Conservation (phyloP, 257 asterid genomes). For the Linaria vulgaris region DNA sequence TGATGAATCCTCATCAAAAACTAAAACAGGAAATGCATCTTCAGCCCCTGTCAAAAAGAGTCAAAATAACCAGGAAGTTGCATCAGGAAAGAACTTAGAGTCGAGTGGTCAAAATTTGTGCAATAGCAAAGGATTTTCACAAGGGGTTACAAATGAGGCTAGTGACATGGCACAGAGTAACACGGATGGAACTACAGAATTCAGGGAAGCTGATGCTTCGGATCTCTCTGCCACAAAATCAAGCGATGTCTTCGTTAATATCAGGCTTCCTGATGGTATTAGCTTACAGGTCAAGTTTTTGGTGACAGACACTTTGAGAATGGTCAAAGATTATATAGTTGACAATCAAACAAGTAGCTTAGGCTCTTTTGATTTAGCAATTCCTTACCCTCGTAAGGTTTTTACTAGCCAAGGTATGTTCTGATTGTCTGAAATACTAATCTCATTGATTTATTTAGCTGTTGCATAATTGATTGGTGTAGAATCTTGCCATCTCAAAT, state of each 20-base stretch:
- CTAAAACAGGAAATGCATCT: conserved; percentile 36
- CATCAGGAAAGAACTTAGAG: conserved; percentile 30
- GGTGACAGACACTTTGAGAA: conserved; percentile 57
- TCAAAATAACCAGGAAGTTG: conserved; percentile 32
- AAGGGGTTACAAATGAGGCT: conserved; percentile 35
- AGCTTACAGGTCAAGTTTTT: conserved; percentile 65
- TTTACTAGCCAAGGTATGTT: conserved; percentile 74
- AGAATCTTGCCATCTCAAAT: too few relatives aligned
- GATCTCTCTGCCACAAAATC: conserved; percentile 42
- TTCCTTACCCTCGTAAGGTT: conserved; percentile 95
- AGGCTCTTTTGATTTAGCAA: conserved; percentile 71
- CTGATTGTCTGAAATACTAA: conserved; percentile 11
- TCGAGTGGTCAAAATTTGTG: conserved; percentile 27
- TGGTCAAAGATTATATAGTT: conserved; percentile 61
- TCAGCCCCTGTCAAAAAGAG: conserved; percentile 29
- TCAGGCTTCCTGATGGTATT: conserved; percentile 70
- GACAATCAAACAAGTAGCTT: conserved; percentile 51
- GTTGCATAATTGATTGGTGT: not conserved
- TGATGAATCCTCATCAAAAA: conserved; percentile 33
- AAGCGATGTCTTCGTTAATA: conserved; percentile 67
- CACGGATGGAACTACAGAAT: conserved; percentile 31
- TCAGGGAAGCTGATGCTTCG: conserved; percentile 43
- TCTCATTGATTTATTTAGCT: not conserved
- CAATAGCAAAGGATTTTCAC: conserved; percentile 32
- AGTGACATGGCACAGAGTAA: conserved; percentile 29